phyloP scores from a whole-genome alignment of 2,329 filamentous ascomycete species.

The Sarocladiaceae sp. region DNA sequence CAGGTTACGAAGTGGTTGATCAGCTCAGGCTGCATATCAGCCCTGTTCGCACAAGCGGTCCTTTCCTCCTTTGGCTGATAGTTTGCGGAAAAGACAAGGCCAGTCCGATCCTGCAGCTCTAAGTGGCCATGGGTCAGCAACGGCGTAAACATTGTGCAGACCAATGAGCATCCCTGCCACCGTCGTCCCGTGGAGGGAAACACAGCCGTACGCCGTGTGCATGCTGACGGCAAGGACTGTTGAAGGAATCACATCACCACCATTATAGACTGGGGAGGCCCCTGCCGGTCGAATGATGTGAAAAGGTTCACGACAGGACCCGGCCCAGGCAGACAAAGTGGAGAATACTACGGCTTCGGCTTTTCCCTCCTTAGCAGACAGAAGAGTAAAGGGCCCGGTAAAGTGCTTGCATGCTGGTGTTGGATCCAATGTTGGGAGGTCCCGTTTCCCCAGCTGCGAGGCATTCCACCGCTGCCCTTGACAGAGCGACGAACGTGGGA shows the following conservation, averaged over 20 bases:
- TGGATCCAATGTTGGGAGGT: neutral
- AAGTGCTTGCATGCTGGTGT: constrained; percentile 8
- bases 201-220: neutral
- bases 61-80: neutral
- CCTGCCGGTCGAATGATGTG: neutral
- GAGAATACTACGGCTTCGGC: constrained; percentile 1
- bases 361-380: too few relatives aligned
- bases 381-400: neutral
- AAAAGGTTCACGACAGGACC: neutral
- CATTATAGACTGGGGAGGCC: neutral
- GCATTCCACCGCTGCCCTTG: constrained; percentile 5
- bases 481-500: too few relatives aligned
- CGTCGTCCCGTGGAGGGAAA: neutral
- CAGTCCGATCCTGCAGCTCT: neutral
- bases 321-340: neutral
- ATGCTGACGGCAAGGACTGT: neutral
- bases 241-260: constrained; percentile 1
- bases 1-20: neutral
- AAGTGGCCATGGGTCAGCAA: neutral
- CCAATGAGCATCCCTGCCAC: constrained; percentile 5
- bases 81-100: too few relatives aligned
- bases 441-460: constrained; percentile 9
- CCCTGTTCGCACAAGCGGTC: neutral
- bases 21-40: constrained; percentile 3
- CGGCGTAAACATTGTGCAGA: neutral